Percentiles rank a stretch among this genome's conserved stretches.
phyloP scores from a whole-genome alignment of 345 rosid species.

The Gynandropsis gynandra region DNA sequence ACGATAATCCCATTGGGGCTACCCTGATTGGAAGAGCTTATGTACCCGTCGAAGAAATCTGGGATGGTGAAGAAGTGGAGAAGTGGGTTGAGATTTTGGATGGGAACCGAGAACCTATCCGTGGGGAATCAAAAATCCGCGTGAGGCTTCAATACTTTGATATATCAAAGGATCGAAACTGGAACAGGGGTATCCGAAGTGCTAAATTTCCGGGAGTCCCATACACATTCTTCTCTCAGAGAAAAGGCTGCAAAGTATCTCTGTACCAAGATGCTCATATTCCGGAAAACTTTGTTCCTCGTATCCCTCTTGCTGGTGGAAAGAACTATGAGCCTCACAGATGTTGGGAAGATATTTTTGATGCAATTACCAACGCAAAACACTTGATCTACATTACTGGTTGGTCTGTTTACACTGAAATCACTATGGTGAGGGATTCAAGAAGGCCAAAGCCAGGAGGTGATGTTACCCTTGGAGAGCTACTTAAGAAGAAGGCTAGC shows the following conservation, averaged over 20 bases:
- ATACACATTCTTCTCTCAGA: slow-evolving; percentile 78
- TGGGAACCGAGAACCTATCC: slow-evolving; percentile 49
- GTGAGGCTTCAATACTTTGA: slow-evolving; percentile 83
- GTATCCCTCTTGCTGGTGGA: slow-evolving; percentile 88
- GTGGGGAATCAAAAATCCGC: slow-evolving; percentile 66
- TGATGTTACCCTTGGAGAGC: slow-evolving; percentile 66
- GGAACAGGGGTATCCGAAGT: slow-evolving; percentile 59
- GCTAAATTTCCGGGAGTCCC: slow-evolving; percentile 88
- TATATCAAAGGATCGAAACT: slow-evolving; percentile 57
- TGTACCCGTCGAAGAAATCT: slow-evolving; percentile 65
- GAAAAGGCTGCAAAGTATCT: slow-evolving; percentile 81
- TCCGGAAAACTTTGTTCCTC: slow-evolving; percentile 74
- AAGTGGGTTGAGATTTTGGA: slow-evolving; percentile 82
- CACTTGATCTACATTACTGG: slow-evolving; percentile 93
- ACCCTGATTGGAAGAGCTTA: slow-evolving; percentile 83
- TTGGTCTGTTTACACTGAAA: slow-evolving; percentile 97
- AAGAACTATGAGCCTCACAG: slow-evolving; percentile 74
- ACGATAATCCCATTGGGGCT: slow-evolving; percentile 84
- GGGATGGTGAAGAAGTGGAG: slow-evolving; percentile 76
- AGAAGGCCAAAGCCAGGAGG: slow-evolving; percentile 97
- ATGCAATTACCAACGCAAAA: slow-evolving; percentile 76
- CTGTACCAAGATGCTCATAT: slow-evolving; percentile 94
- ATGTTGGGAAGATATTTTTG: slow-evolving; percentile 96
- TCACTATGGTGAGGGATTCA: slow-evolving; percentile 72
- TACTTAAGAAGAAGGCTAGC: slow-evolving; percentile 81